These are phyloP conservation scores for Xylogone sp. DNA, from an alignment of 2,329 filamentous ascomycete genomes.

Conservation along the genomic window DNA sequence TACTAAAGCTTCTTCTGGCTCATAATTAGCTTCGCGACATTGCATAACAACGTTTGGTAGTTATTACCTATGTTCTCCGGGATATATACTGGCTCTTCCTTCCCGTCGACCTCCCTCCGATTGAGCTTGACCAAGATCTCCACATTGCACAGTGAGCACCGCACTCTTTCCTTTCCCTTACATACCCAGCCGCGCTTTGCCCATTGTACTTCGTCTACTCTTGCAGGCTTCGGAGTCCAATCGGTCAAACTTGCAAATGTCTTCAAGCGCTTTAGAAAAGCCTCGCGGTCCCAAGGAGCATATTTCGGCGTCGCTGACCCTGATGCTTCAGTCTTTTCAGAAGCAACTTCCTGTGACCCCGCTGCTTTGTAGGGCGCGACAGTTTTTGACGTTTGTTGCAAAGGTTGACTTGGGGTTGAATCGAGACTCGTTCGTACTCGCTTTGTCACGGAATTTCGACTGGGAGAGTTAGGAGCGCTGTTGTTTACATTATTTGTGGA, in stretches of 20 bases:
- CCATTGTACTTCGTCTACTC: constrained; percentile 88
- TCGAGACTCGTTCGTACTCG: constrained; percentile 23
- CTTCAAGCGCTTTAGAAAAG: constrained; percentile 75
- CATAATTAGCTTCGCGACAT: constrained; percentile 19
- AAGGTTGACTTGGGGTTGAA: constrained; percentile 6
- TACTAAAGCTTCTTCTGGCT: constrained; percentile 61
- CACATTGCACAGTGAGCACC: constrained; percentile 79
- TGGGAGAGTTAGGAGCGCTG: constrained; percentile 19
- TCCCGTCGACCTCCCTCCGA: constrained; percentile 53
- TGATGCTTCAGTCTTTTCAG: constrained; percentile 5
- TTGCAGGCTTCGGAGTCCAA: constrained; percentile 90
- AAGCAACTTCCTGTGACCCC: constrained; percentile 17
- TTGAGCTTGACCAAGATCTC: constrained; percentile 79
- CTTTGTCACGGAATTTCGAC: constrained; percentile 19
- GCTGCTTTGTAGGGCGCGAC: constrained; percentile 6
- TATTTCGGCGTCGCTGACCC: constrained; percentile 58
- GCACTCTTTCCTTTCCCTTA: constrained; percentile 75
- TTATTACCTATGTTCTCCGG: constrained; percentile 56
- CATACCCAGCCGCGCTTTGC: constrained; percentile 91
- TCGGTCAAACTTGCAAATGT: constrained; percentile 88
- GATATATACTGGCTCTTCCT: constrained; percentile 47
- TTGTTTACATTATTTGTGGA: constrained; percentile 31
- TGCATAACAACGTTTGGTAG: constrained; percentile 5
- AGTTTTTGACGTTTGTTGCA: constrained; percentile 2
- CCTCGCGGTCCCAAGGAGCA: constrained; percentile 78